These are phyloP conservation scores for Aspergillus cavernicola DNA, from an alignment of 495 filamentous ascomycete genomes.

Conservation along the genomic window DNA sequence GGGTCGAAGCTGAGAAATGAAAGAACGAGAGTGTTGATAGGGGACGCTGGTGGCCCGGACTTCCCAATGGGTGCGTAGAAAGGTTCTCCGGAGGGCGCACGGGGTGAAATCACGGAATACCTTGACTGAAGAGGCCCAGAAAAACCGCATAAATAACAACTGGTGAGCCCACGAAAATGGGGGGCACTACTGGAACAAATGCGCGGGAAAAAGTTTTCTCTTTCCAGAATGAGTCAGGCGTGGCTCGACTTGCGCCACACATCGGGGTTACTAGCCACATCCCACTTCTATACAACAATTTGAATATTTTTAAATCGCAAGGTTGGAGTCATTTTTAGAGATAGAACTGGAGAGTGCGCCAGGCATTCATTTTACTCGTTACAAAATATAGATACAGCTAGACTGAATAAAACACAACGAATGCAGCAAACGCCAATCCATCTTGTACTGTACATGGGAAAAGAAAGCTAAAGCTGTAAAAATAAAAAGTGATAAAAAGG, in stretches of 20 bases:
- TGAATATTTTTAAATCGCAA: too few species aligned
- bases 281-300: not conserved
- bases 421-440: too few species aligned
- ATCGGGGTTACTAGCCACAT: constrained; percentile 4
- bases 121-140: constrained; percentile 14
- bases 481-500: too few species aligned
- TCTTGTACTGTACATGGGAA: too few species aligned
- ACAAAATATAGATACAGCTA: too few species aligned
- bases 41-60: constrained; percentile 7
- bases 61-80: constrained; percentile 9
- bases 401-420: too few species aligned
- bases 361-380: too few species aligned
- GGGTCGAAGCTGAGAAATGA: not conserved
- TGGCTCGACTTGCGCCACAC: constrained; percentile 1
- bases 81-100: constrained; percentile 8
- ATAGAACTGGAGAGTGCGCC: too few species aligned
- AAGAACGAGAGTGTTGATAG: constrained; percentile 3
- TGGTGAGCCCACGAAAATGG: constrained; percentile 10
- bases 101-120: constrained; percentile 2
- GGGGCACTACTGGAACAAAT: constrained; percentile 3
- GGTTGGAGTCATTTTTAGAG: too few species aligned
- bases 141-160: constrained; percentile 16
- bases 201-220: constrained; percentile 14
- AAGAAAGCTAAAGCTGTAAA: too few species aligned
- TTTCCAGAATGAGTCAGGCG: constrained; percentile 9